phyloP scores from a whole-genome alignment of 108 stramenopile genomes.

The Conticribra weissflogii region DNA sequence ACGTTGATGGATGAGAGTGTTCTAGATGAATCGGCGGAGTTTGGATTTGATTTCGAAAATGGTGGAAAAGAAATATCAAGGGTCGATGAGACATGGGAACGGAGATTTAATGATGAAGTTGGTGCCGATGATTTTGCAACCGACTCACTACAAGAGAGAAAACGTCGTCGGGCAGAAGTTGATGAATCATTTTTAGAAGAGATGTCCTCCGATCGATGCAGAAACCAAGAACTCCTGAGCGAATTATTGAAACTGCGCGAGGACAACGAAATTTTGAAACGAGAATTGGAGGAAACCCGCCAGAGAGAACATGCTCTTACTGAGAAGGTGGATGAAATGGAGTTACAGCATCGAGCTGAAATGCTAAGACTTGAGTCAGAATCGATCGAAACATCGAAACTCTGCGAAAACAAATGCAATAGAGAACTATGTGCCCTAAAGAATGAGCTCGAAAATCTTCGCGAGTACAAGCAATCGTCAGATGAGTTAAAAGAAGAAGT shows the following conservation, averaged over 20 bases:
- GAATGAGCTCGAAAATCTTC: conserved; percentile 43
- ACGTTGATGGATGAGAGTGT: conserved; percentile 26
- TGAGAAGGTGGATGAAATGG: conserved; percentile 53
- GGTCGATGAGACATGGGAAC: conserved; percentile 13
- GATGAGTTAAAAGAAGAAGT: conserved; percentile 57
- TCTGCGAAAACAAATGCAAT: conserved; percentile 39
- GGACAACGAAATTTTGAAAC: conserved; percentile 37
- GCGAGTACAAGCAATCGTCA: conserved; percentile 30
- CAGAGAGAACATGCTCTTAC: conserved; percentile 59
- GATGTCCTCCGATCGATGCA: neutral
- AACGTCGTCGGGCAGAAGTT: conserved; percentile 9
- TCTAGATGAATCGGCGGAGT: conserved; percentile 11
- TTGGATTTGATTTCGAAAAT: conserved; percentile 11
- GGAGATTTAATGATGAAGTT: conserved; percentile 20
- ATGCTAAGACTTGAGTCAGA: conserved; percentile 72
- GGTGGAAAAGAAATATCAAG: conserved; percentile 8
- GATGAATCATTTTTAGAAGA: conserved; percentile 6
- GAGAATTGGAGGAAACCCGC: conserved; percentile 42
- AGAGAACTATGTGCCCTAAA: conserved; percentile 44
- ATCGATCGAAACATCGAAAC: conserved; percentile 40
- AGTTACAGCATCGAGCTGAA: conserved; percentile 60
- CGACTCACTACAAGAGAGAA: conserved; percentile 4
- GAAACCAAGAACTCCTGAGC: conserved; percentile 6
- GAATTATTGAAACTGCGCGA: conserved; percentile 9
- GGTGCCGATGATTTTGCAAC: neutral